These are phyloP conservation scores for Dioszegia crocea DNA, from an alignment of 768 basidiomycete genomes.

Conservation along the genomic window DNA sequence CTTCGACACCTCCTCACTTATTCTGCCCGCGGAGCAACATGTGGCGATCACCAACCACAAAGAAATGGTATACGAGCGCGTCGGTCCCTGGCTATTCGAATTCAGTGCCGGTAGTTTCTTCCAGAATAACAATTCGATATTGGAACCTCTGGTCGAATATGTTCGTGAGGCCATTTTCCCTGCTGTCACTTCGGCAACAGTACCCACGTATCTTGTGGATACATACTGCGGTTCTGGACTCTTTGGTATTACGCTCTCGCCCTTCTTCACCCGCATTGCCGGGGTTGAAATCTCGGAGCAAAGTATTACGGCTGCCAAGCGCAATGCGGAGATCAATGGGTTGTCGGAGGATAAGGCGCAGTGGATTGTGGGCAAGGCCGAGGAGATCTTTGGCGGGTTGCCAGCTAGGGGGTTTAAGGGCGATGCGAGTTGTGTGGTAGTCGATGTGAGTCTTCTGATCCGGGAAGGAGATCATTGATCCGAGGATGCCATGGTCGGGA, in stretches of 20 bases:
- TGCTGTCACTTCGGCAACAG: neutral
- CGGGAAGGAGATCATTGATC: no score
- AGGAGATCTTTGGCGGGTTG: slow-evolving; percentile 65
- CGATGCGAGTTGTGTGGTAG: slow-evolving; percentile 46
- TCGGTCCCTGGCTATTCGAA: slow-evolving; percentile 69
- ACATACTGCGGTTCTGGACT: slow-evolving; percentile 64
- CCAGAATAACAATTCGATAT: slow-evolving; percentile 95
- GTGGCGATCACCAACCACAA: slow-evolving; percentile 81
- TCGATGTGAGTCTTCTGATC: slow-evolving; percentile 41
- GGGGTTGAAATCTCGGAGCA: slow-evolving; percentile 72
- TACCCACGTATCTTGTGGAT: slow-evolving; percentile 80
- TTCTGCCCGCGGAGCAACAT: slow-evolving; percentile 52
- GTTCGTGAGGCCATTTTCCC: slow-evolving; percentile 59
- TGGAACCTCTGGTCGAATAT: slow-evolving; percentile 76
- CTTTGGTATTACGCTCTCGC: slow-evolving; percentile 57
- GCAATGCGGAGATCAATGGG: slow-evolving; percentile 52
- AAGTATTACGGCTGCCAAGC: slow-evolving; percentile 47
- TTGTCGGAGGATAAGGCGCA: slow-evolving; percentile 54
- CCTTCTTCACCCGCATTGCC: slow-evolving; percentile 67
- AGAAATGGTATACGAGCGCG: slow-evolving; percentile 72
- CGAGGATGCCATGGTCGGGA: no score
- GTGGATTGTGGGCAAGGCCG: slow-evolving; percentile 68
- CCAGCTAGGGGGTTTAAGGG: slow-evolving; percentile 38
- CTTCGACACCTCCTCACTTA: slow-evolving; percentile 12
- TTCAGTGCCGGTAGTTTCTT: slow-evolving; percentile 74